A percentile compares a stretch with the other conserved stretches of the same genome.
These are phyloP conservation scores for Sporisorium sorghi DNA, from an alignment of 1,284 basidiomycete species.

Conservation along the genomic window DNA sequence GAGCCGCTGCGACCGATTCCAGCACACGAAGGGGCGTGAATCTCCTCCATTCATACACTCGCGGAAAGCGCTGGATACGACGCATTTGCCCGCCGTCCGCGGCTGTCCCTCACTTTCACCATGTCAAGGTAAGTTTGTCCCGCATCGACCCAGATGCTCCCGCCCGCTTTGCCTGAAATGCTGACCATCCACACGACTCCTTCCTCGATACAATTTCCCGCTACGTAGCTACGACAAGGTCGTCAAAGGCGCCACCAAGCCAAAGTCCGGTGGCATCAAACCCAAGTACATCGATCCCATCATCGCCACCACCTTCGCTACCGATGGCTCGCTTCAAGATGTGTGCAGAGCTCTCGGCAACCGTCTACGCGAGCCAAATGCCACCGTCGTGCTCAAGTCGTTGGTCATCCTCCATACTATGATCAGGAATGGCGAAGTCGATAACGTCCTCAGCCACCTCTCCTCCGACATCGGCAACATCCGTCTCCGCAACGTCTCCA, in stretches of 20 bases:
- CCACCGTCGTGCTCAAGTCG: conserved; percentile 94
- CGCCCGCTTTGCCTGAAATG: background rate
- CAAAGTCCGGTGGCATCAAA: conserved; percentile 64
- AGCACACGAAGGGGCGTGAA: background rate
- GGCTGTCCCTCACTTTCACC: background rate
- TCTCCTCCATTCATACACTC: background rate
- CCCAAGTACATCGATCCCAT: conserved; percentile 75
- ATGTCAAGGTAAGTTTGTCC: conserved; percentile 19
- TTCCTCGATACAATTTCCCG: background rate
- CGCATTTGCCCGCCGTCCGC: conserved; percentile 4
- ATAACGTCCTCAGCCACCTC: conserved; percentile 86
- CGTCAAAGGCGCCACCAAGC: conserved; percentile 68
- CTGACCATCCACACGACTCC: background rate
- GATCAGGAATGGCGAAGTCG: conserved; percentile 91
- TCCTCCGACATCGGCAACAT: conserved; percentile 77
- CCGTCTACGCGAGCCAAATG: conserved; percentile 88
- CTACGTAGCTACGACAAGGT: conserved; percentile 64
- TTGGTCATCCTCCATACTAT: conserved; percentile 93
- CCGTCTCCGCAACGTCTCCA: conserved; percentile 78
- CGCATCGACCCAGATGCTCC: background rate
- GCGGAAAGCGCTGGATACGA: background rate
- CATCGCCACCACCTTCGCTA: conserved; percentile 91
- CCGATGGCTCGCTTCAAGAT: conserved; percentile 90
- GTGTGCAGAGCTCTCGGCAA: conserved; percentile 87
- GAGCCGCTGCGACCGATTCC: background rate